Base-by-base conservation (phyloP, 805 yeast genomes). In the Candida glaebosa region DNA sequence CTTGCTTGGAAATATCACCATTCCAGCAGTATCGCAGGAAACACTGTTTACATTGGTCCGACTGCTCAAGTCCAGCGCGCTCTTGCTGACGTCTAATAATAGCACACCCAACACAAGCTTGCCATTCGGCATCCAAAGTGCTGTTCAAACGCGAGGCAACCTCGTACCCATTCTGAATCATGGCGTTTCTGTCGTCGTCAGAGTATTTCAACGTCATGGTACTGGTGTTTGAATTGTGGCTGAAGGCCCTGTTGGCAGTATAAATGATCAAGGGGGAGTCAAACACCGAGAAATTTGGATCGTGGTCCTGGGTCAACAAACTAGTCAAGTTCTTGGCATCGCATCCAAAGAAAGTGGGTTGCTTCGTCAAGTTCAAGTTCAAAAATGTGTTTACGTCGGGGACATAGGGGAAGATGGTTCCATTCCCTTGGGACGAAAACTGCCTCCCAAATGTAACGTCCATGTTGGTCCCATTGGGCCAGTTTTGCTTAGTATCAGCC, bases 311-410 rank as follows among this genome's bases (percentile, higher is more conserved):
- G 7, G 52, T 57, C 28, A 36, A 36, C 49, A 67, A 57, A 24
- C 51, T 65, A 5, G 72, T 62, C 49, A 64, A 54, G 46, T 67
- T 67, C 3, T 45, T 38, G 9, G 71, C 64, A 38, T 66, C 58
- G 47, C 74, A 69, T 2, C 74, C 74, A 48, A 69, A 69, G 45
- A 69, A 69, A 4, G 65, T 56, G 18, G 74, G 74, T 43, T 54
- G 58, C 8, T 69, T 66, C 3, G 71, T 64, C 38, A 68, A 56
- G 47, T 66, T 66, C 30, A 51, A 49, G 24, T 53, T 50, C 19
- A 56, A 47, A 39, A 67, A 67, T 1, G 71, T 61, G 7, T 53
- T 42, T 28, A 44, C 50, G 38, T 61, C 67, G 1, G 73, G 73
- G 20, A 67, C 65, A 42, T 67, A 57, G 1, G 73, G 73, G 19